phyloP scores from a whole-genome alignment of 108 stramenopile species.

The Epipyxis sp. region DNA sequence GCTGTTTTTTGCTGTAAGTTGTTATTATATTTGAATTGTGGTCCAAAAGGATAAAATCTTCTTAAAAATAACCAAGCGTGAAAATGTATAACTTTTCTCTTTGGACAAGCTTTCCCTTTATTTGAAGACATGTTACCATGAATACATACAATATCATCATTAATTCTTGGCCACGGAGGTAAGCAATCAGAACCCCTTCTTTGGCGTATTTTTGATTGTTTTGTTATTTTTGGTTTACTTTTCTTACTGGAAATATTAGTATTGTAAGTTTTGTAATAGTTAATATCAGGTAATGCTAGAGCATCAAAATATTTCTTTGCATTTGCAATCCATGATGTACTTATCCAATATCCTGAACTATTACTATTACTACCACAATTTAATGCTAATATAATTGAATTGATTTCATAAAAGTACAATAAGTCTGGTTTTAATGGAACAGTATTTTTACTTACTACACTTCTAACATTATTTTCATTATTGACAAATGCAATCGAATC shows the following conservation, averaged over 20 bases:
- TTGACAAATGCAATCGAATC: not conserved
- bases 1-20: no score
- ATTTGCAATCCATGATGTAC: not conserved
- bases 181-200: not conserved
- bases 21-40: not conserved
- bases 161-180: not conserved
- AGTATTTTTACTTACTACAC: no score
- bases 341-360: conserved; percentile 10
- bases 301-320: conserved; percentile 13
- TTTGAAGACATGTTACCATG: not conserved
- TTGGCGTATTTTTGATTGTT: not conserved
- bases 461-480: not conserved
- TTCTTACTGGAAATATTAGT: not conserved
- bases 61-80: not conserved
- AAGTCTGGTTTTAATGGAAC: not conserved
- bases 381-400: not conserved
- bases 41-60: not conserved
- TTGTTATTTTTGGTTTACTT: not conserved
- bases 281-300: not conserved
- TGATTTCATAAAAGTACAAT: not conserved
- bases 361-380: no score
- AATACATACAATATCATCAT: not conserved
- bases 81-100: not conserved
- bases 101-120: not conserved
- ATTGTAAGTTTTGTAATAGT: not conserved